Base-by-base conservation (phyloP, 495 filamentous ascomycete genomes). In the Bombardia bombarda region DNA sequence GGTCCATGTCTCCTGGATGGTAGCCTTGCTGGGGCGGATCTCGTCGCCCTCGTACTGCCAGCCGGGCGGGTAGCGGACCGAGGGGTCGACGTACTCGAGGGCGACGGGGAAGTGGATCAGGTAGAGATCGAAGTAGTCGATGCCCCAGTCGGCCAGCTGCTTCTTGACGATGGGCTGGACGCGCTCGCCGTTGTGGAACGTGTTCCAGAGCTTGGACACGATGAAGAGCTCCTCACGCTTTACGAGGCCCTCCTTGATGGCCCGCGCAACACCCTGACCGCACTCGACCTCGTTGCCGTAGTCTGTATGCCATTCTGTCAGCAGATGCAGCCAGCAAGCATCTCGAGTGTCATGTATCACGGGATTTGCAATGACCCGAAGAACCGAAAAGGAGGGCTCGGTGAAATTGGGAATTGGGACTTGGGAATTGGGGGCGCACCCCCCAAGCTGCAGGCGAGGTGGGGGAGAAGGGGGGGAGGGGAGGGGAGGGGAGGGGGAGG, bases 201-300 rank as follows among this genome's bases (percentile, higher is more conserved):
- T 80, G 72, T 90, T 90, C 88, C 88, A 95, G 40, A 95, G 79
- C 72, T 95, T 95, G 55, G 84, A 87, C 42, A 87, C 85, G 58
- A 95, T 77, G 77, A 95, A 95, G 63, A 93, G 83, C 24, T 95
- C 87, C 60, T 80, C 74, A 45, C 88, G 84, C 69, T 81, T 90
- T 53, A 92, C 87, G 38, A 93, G 58, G 28, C 87, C 87, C 10
- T 95, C 87, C 48, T 81, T 74, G 65, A 95, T 89, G 51, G 88
- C 88, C 55, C 86, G 86, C 39, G 78, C 78, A n/a, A 95, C 76
- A 46, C 88, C 88, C 55, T 92, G 69, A 46, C 88, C 88, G 51
- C 77, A 81, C 65, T 90, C 85, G 45, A 76, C 75, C 69, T 93
- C 88, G 64, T 93, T 93, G 57, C 82, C 86, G 68, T 95, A 95